A percentile compares a stretch with the other conserved stretches of the same genome.
Evolutionary conservation across 2,329 filamentous ascomycete species (phyloP).

Genomic region (Akanthomyces dipterigenus): DNA sequence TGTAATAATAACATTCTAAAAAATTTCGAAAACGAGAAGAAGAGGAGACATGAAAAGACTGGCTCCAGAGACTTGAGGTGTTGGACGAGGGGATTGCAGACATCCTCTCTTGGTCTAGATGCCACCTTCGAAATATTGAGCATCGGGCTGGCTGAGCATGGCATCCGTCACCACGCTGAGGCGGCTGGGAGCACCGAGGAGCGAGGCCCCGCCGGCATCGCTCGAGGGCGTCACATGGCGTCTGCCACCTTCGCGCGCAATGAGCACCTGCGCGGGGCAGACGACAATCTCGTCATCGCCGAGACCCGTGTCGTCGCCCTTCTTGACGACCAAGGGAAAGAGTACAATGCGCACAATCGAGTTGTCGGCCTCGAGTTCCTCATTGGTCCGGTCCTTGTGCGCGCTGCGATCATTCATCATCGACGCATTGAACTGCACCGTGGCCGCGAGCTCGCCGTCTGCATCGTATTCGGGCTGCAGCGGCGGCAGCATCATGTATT

Average conservation of each 20-base stretch:
- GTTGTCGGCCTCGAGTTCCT: slow-evolving; percentile 68
- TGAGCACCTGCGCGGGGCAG: slow-evolving; percentile 86
- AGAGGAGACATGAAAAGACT: not conserved
- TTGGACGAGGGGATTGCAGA: not conserved
- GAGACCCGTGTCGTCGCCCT: slow-evolving; percentile 78
- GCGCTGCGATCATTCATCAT: slow-evolving; percentile 92
- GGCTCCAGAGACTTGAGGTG: slow-evolving; percentile 5
- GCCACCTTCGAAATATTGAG: slow-evolving; percentile 27
- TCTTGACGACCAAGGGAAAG: slow-evolving; percentile 94
- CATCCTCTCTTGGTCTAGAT: slow-evolving; percentile 20
- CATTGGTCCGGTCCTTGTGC: slow-evolving; percentile 52
- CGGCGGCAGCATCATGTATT: slow-evolving; percentile 98
- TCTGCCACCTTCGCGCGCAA: slow-evolving; percentile 47
- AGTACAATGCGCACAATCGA: slow-evolving; percentile 85
- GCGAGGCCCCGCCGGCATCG: slow-evolving; percentile 42
- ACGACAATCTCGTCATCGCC: slow-evolving; percentile 95
- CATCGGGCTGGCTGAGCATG: slow-evolving; percentile 22
- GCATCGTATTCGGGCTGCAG: slow-evolving; percentile 91
- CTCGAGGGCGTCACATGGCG: slow-evolving; percentile 41
- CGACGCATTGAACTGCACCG: slow-evolving; percentile 84
- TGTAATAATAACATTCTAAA: not conserved
- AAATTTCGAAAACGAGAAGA: not conserved
- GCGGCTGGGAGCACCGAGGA: slow-evolving; percentile 31
- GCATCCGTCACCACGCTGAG: slow-evolving; percentile 31
- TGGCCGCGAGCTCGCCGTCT: slow-evolving; percentile 80